Percentiles rank a stretch among this genome's conserved stretches.
Evolutionary conservation across 2,329 filamentous ascomycete genomes (phyloP).

Genomic region (Endoconidiophora polonica): DNA sequence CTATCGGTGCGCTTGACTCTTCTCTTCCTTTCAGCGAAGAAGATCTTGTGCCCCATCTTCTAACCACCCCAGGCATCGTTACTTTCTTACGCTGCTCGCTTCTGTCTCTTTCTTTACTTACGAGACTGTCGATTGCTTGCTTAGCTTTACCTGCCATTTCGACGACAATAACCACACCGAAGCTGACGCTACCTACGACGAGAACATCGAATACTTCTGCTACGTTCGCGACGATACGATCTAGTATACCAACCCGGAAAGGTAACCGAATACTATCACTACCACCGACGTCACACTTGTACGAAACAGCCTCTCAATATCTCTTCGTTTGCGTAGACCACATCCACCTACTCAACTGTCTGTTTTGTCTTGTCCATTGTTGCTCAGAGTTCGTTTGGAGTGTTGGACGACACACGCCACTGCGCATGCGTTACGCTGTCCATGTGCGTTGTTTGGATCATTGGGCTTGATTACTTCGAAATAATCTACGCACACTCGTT

Average conservation of each 20-base stretch:
- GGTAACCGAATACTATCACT: not conserved
- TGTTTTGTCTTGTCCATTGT: too few relatives aligned
- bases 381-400: too few relatives aligned
- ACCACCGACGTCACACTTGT: not conserved
- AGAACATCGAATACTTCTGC: not conserved
- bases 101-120: not conserved
- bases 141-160: not conserved
- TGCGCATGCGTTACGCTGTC: too few relatives aligned
- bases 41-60: slow-evolving; percentile 2
- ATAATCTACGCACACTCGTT: too few relatives aligned
- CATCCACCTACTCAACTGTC: not conserved
- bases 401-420: too few relatives aligned
- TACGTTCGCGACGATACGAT: not conserved
- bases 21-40: not conserved
- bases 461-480: too few relatives aligned
- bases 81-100: not conserved
- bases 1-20: too few relatives aligned
- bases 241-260: not conserved
- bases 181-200: not conserved
- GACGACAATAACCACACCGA: not conserved
- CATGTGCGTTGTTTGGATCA: too few relatives aligned
- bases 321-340: not conserved
- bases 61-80: not conserved
- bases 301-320: not conserved
- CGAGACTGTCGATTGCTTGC: too few relatives aligned